A percentile compares a stretch with the other conserved stretches of the same genome.
Conservation (phyloP, 1,284 basidiomycete genomes). For the Moniliophthora roreri region DNA sequence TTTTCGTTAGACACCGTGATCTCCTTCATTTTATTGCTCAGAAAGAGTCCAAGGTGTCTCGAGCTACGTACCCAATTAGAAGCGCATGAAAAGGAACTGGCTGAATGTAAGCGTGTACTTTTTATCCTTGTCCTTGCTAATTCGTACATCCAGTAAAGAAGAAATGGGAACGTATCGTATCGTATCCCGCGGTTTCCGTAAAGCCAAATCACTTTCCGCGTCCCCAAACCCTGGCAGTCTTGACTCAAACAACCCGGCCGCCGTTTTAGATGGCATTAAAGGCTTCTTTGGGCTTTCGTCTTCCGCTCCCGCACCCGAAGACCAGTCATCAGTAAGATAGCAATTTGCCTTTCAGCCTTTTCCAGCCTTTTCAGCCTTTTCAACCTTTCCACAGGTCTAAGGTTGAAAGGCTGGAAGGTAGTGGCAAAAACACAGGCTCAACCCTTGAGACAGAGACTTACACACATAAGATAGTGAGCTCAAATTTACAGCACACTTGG, state of each 20-base stretch:
- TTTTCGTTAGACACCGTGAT: slow-evolving; percentile 75
- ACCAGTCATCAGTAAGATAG: no score
- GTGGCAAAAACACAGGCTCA: no score
- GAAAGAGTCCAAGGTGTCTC: slow-evolving; percentile 78
- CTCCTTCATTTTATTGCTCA: slow-evolving; percentile 77
- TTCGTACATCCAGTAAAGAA: slow-evolving; percentile 57
- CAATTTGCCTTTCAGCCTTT: no score
- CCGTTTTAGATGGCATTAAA: slow-evolving; percentile 11
- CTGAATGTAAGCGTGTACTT: slow-evolving; percentile 49
- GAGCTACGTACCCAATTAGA: slow-evolving; percentile 73
- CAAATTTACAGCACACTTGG: no score
- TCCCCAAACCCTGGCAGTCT: not conserved
- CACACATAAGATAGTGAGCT: no score
- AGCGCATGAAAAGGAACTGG: slow-evolving; percentile 67
- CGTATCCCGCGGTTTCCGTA: slow-evolving; percentile 55
- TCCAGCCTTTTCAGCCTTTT: no score
- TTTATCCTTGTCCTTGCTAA: not conserved
- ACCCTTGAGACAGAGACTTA: no score
- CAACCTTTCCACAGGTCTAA: no score
- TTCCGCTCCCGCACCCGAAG: not conserved
- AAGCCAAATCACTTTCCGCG: slow-evolving; percentile 7
- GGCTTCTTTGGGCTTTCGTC: slow-evolving; percentile 5
- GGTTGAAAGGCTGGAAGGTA: no score
- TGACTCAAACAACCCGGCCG: not conserved
- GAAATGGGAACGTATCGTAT: slow-evolving; percentile 79